Conservation (phyloP, 106 monocot species). For the Amphibolis antarctica region DNA sequence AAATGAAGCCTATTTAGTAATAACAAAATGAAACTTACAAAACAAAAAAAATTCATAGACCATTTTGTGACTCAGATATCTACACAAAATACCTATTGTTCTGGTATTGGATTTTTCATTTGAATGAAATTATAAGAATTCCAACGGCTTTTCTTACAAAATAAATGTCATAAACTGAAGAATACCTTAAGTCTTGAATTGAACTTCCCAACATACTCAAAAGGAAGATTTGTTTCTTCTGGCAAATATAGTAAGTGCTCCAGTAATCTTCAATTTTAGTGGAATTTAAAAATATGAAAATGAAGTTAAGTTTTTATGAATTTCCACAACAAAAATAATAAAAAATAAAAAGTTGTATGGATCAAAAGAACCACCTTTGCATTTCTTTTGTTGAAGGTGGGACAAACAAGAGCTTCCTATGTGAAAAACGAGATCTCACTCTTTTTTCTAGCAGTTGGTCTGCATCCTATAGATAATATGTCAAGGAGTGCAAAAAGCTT, state of each 20-base stretch:
- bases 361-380: conserved; percentile 26
- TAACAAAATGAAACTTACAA: no score
- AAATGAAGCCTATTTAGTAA: no score
- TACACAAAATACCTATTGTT: no score
- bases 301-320: background rate
- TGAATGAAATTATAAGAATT: no score
- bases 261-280: conserved; percentile 46
- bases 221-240: conserved; percentile 34
- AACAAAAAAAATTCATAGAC: no score
- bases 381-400: conserved; percentile 48
- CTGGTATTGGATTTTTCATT: no score
- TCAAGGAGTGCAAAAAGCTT: background rate
- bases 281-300: background rate
- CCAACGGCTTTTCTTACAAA: no score
- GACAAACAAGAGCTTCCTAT: conserved; percentile 71
- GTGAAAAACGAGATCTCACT: conserved; percentile 89
- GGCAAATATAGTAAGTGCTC: conserved; percentile 62
- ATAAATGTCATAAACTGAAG: conserved; percentile 11
- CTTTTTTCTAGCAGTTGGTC: conserved; percentile 93
- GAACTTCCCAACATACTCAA: conserved; percentile 52
- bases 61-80: no score
- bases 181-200: conserved; percentile 68
- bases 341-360: background rate
- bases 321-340: background rate
- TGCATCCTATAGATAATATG: conserved; percentile 51